phyloP scores from a whole-genome alignment of 139 green algal species.

The Chlorella sp. region DNA sequence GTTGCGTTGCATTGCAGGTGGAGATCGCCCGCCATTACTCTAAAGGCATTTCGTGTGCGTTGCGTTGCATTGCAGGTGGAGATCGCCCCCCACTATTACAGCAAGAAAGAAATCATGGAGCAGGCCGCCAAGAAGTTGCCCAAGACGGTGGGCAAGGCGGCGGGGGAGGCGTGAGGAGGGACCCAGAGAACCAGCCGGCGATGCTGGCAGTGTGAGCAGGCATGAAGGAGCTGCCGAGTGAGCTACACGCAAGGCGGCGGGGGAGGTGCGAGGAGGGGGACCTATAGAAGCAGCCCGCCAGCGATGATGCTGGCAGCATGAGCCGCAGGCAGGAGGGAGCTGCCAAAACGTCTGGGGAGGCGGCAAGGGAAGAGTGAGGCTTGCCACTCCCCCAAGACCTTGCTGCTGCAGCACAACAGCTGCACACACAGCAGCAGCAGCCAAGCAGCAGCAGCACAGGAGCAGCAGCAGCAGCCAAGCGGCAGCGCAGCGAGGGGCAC shows the following conservation, averaged over 20 bases:
- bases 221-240: background rate
- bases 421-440: no score
- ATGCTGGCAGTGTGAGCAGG: background rate
- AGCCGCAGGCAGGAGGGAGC: no score
- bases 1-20: slow-evolving; percentile 43
- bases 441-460: no score
- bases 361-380: no score
- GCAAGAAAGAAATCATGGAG: slow-evolving; percentile 75
- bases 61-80: slow-evolving; percentile 65
- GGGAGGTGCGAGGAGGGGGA: no score
- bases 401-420: no score
- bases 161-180: background rate
- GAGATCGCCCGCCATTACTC: slow-evolving; percentile 98
- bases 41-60: no score
- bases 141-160: slow-evolving; percentile 75
- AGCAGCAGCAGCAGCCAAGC: no score
- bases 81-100: slow-evolving; percentile 97
- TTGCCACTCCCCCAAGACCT: no score
- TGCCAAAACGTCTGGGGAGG: no score
- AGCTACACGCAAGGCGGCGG: no score
- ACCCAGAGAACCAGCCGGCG: background rate
- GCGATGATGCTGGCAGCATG: background rate
- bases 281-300: background rate
- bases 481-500: no score
- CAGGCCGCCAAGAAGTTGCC: slow-evolving; percentile 84